These are phyloP conservation scores for Gryganskiella cystojenkinii DNA, from an alignment of 192 early-diverging fungal species.

Conservation along the genomic window DNA sequence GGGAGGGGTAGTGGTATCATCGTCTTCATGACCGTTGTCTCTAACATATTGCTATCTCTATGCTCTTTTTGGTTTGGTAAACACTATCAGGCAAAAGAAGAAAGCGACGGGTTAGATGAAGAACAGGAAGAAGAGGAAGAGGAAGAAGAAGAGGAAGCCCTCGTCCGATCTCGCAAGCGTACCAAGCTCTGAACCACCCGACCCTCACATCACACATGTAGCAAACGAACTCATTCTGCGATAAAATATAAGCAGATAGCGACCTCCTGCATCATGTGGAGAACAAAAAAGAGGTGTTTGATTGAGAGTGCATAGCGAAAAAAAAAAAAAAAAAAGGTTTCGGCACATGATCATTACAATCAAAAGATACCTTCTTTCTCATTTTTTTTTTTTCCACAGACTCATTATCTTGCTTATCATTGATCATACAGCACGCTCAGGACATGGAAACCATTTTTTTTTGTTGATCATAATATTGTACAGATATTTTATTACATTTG, in stretches of 20 bases:
- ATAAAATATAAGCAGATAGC: background rate
- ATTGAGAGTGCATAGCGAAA: no score
- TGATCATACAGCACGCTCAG: no score
- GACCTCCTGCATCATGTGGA: no score
- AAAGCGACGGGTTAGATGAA: background rate
- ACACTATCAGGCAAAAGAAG: conserved; percentile 7
- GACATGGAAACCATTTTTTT: no score
- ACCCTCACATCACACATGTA: no score
- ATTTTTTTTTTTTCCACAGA: background rate
- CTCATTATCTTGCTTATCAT: background rate
- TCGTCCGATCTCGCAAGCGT: conserved; percentile 34
- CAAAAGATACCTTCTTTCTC: conserved; percentile 7
- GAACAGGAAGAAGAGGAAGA: conserved; percentile 7
- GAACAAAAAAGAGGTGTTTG: no score
- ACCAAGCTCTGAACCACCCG: conserved; percentile 9
- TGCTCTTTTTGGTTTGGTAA: no score
- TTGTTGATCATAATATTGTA: no score
- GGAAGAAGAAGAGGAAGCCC: conserved; percentile 24
- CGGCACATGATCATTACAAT: background rate
- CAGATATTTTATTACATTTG: conserved; percentile 2
- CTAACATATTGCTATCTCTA: background rate
- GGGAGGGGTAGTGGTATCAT: background rate
- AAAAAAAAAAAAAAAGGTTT: background rate
- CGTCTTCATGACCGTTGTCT: background rate
- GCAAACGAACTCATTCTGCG: background rate